A percentile compares a stretch with the other conserved stretches of the same genome.
Evolutionary conservation across 257 asterid species (phyloP).

Genomic region (Nicotiana otophora): DNA sequence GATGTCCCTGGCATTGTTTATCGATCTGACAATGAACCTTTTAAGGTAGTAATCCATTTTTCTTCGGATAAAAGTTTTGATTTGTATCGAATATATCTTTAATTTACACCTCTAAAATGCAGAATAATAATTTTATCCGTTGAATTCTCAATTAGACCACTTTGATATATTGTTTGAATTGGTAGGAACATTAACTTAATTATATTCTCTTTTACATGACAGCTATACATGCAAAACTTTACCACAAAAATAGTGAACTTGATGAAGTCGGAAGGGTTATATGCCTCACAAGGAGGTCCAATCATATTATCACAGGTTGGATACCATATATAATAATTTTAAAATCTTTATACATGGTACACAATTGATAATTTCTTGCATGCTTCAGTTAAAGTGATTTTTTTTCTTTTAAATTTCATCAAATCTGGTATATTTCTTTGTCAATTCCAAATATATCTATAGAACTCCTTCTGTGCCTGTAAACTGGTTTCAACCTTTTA

Average conservation of each 20-base stretch:
- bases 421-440: too few relatives aligned
- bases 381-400: too few relatives aligned
- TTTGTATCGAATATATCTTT: not conserved
- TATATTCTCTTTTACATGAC: not conserved
- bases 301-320: slow-evolving; percentile 77
- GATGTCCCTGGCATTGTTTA: slow-evolving; percentile 61
- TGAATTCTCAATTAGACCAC: too few relatives aligned
- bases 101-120: not conserved
- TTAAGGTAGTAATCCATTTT: slow-evolving; percentile 38
- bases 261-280: slow-evolving; percentile 69
- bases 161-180: not conserved
- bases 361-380: too few relatives aligned
- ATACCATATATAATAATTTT: not conserved
- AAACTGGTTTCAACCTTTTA: too few relatives aligned
- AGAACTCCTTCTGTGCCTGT: too few relatives aligned
- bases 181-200: not conserved
- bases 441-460: too few relatives aligned
- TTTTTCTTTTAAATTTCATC: too few relatives aligned
- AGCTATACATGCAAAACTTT: slow-evolving; percentile 70
- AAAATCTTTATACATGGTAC: too few relatives aligned
- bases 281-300: slow-evolving; percentile 92
- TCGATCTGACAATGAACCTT: slow-evolving; percentile 77
- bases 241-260: slow-evolving; percentile 59
- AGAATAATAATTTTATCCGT: not conserved
- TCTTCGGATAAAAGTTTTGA: not conserved